A percentile compares a stretch with the other conserved stretches of the same genome.
Evolutionary conservation across 441 rosid genomes (phyloP).

Genomic region (Eutrema salsugineum): DNA sequence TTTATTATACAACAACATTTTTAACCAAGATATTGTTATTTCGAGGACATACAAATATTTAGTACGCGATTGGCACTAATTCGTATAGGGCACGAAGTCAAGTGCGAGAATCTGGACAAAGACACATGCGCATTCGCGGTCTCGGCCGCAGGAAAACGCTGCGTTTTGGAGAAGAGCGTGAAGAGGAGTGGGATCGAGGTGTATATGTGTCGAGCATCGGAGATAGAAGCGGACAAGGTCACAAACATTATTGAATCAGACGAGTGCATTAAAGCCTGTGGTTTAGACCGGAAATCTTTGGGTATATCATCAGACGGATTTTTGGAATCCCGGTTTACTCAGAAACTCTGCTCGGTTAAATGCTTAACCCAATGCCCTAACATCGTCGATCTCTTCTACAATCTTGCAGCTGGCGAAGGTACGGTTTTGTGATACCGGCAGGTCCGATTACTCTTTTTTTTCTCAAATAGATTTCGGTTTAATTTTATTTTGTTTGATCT

Average conservation of each 20-base stretch:
- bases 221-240: conserved; percentile 58
- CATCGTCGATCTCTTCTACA: conserved; percentile 78
- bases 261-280: conserved; percentile 62
- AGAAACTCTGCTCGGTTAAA: conserved; percentile 62
- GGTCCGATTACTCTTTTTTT: neutral
- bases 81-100: conserved; percentile 36
- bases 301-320: conserved; percentile 84
- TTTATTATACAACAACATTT: neutral
- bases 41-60: neutral
- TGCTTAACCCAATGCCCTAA: conserved; percentile 78
- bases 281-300: conserved; percentile 63
- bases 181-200: conserved; percentile 54
- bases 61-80: neutral
- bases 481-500: neutral
- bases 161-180: conserved; percentile 62
- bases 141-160: conserved; percentile 64
- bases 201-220: conserved; percentile 61
- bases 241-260: conserved; percentile 65
- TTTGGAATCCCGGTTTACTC: conserved; percentile 54
- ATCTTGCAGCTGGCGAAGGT: conserved; percentile 94
- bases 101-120: conserved; percentile 56
- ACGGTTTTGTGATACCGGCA: neutral
- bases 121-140: conserved; percentile 70
- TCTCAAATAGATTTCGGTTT: neutral
- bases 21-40: neutral